Base-by-base conservation (phyloP, 116 monocot genomes). In the Zostera marina region DNA sequence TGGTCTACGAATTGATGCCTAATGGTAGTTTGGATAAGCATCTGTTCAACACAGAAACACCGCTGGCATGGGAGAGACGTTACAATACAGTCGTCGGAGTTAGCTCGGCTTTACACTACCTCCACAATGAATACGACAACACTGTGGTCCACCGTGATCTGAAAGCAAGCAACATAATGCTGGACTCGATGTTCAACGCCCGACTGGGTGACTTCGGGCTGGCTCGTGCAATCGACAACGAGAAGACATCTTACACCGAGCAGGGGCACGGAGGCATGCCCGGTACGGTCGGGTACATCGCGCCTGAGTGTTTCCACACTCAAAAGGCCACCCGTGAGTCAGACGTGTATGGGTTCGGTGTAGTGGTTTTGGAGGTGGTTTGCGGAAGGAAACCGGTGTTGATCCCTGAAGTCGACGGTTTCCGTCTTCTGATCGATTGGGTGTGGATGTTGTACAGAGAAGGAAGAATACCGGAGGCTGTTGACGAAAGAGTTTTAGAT, bases 1-100 rank as follows among this genome's bases (percentile, higher is more conserved):
- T 94, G 14, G 88, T 94, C 21, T 94, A 94, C 63, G 88, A 77
- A 3, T 94, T 64, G 81, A 94, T 94, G 93, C 93, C 84, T 15
- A 79, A 94, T 41, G 88, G 93, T 9, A 88, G 88, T 60, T 58
- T 94, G 13, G 93, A 94, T 71, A 69, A 73, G 39, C 88, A 94
- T 71, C 70, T 94, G 43, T 88, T 63, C 73, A 38, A 64, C 62
- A 49, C 44, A 22, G 58, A 67, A 4, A 47, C 63, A 13, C 61
- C 25, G 15, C 83, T 93, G 5, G 44, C 61, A 2, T 93, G 92
- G 92, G 52, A 67, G 11, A 69, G 63, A 21, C 65, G 92, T 0
- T 76, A 74, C 78, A 74, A 61, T 54, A 61, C 83, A 32, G 26
- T 87, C 56, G 8, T 61, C 43, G 92, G 72, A 16, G 76, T 87